Conservation (phyloP, 179 eudicot species). For the Silene coronaria region DNA sequence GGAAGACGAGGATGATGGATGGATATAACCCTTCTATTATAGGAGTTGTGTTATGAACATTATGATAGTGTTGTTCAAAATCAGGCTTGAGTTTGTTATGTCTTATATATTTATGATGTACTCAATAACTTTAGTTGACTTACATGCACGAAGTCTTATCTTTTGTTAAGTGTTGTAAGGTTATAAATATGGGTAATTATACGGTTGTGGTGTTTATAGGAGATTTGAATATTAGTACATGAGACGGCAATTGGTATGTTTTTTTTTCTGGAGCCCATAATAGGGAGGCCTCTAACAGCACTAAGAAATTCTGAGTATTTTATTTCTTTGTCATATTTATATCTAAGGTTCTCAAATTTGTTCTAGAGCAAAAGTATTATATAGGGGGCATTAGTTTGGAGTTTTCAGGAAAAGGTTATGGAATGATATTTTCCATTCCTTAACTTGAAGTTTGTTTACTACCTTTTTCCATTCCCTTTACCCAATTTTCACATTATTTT, state of each 20-base stretch:
- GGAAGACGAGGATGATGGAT: background rate
- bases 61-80: background rate
- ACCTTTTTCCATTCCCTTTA: no score
- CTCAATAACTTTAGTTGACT: background rate
- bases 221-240: background rate
- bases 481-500: no score
- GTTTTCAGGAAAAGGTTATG: no score
- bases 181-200: background rate
- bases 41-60: background rate
- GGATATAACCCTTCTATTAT: background rate
- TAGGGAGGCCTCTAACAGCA: background rate
- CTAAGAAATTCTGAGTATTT: background rate
- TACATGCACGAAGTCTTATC: background rate
- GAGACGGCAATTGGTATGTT: background rate
- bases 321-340: background rate
- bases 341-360: background rate
- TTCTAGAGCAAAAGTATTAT: background rate
- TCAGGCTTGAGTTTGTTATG: background rate
- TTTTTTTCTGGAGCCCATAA: background rate
- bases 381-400: background rate
- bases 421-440: no score
- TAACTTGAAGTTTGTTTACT: no score
- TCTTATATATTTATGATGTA: background rate
- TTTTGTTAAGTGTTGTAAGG: background rate
- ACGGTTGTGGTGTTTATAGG: background rate